A percentile compares a stretch with the other conserved stretches of the same genome.
phyloP scores from a whole-genome alignment of 768 basidiomycete species.

The Tephrocybe sp. region DNA sequence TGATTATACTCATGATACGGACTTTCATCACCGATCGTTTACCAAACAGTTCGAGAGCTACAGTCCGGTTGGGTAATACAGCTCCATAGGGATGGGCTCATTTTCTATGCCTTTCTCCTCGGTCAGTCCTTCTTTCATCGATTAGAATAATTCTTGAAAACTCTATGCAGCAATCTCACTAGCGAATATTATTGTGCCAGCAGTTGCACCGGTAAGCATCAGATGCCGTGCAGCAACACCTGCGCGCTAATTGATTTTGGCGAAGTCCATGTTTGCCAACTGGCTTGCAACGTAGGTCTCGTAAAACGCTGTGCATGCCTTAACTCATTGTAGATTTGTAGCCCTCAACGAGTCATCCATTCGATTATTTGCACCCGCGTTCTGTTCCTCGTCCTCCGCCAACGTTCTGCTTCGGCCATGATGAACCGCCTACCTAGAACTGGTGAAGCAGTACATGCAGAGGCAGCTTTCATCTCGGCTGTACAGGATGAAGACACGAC shows the following conservation, averaged over 20 bases:
- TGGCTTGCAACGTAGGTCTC: constrained; percentile 41
- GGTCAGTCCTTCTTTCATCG: constrained; percentile 21
- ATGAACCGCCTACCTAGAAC: constrained; percentile 15
- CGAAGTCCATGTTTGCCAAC: constrained; percentile 34
- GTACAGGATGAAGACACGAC: constrained; percentile 20
- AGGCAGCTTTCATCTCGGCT: constrained; percentile 21
- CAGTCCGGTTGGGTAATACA: constrained; percentile 34
- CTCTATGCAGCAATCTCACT: constrained; percentile 31
- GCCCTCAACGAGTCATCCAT: constrained; percentile 44
- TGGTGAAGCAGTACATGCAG: not conserved
- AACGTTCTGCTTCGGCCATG: constrained; percentile 21
- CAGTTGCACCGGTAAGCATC: constrained; percentile 31
- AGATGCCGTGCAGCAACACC: not conserved
- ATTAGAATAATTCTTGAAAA: not conserved
- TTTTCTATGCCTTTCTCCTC: constrained; percentile 42
- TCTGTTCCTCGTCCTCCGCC: constrained; percentile 37
- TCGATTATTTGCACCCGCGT: constrained; percentile 42
- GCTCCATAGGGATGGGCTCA: constrained; percentile 40
- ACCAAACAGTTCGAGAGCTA: constrained; percentile 31
- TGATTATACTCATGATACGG: constrained; percentile 1
- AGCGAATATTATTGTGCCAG: constrained; percentile 39
- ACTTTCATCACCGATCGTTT: not conserved
- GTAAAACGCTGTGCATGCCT: not conserved
- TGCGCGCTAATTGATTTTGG: not conserved
- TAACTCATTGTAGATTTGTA: constrained; percentile 11